Evolutionary conservation across 495 filamentous ascomycete species (phyloP).

Genomic region (Podospora fimiseda): DNA sequence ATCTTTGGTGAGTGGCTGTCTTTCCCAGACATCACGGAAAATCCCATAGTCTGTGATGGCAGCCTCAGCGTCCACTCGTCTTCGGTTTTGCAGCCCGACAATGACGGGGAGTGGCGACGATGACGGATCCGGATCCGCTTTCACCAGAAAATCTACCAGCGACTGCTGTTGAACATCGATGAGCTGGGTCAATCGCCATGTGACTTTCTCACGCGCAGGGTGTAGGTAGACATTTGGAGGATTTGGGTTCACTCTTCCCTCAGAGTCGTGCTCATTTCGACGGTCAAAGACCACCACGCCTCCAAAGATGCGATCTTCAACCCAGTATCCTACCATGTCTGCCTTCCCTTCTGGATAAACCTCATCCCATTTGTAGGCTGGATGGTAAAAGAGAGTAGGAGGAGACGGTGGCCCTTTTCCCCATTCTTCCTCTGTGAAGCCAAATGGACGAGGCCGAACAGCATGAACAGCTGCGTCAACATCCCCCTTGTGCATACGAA

Average conservation of each 20-base stretch:
- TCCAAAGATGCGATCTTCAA: constrained; percentile 25
- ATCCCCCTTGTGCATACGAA: constrained; percentile 6
- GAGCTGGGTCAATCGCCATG: constrained; percentile 15
- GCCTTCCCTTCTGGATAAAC: constrained; percentile 27
- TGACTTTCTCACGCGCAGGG: constrained; percentile 7
- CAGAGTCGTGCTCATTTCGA: neutral
- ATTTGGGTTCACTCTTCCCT: neutral
- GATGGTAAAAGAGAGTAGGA: constrained; percentile 23
- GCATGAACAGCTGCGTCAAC: constrained; percentile 6
- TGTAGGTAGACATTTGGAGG: constrained; percentile 20
- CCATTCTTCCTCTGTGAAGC: neutral
- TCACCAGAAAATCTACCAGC: constrained; percentile 18
- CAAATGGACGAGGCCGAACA: constrained; percentile 6
- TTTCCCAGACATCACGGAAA: constrained; percentile 21
- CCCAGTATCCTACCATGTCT: constrained; percentile 33
- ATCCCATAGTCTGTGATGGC: constrained; percentile 5
- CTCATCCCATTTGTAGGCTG: constrained; percentile 14
- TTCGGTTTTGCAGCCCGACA: constrained; percentile 9
- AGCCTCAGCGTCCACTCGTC: constrained; percentile 12
- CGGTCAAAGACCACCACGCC: constrained; percentile 30
- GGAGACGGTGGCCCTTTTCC: neutral
- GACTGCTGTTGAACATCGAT: constrained; percentile 17
- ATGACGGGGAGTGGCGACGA: constrained; percentile 14
- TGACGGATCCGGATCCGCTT: neutral
- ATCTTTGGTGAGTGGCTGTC: neutral